These are phyloP conservation scores for Kwoniella sp. DNA, from an alignment of 768 basidiomycete species.

Conservation along the genomic window DNA sequence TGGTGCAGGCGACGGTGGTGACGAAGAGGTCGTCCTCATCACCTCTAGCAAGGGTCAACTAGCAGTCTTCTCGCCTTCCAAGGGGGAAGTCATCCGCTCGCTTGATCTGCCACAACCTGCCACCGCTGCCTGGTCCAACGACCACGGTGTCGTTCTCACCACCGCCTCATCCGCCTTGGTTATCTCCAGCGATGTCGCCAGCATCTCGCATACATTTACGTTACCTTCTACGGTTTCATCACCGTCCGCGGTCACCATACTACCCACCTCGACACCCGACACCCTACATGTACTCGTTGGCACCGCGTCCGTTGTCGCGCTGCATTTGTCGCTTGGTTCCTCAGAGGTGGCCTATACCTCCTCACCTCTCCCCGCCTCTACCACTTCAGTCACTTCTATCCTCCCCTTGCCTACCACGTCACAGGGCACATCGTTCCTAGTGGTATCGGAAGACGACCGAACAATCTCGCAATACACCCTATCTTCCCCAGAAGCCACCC, in stretches of 20 bases:
- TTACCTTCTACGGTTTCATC: constrained; percentile 21
- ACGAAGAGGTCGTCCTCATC: constrained; percentile 33
- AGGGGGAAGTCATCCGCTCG: constrained; percentile 19
- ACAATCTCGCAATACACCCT: constrained; percentile 43
- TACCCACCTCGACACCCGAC: constrained; percentile 25
- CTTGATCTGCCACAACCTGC: constrained; percentile 21
- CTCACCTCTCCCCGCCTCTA: constrained; percentile 36
- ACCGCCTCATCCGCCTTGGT: constrained; percentile 25
- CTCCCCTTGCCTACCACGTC: constrained; percentile 27
- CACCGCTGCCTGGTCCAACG: constrained; percentile 29
- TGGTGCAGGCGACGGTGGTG: constrained; percentile 11
- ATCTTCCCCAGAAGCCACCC: constrained; percentile 11
- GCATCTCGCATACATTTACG: constrained; percentile 22
- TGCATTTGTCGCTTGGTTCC: constrained; percentile 31
- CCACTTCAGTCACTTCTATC: constrained; percentile 31
- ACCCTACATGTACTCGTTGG: constrained; percentile 31
- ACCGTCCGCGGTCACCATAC: constrained; percentile 25
- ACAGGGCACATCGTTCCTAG: constrained; percentile 33
- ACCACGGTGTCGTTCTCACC: constrained; percentile 21
- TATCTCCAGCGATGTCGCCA: constrained; percentile 18
- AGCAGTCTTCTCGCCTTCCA: constrained; percentile 29
- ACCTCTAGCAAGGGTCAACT: constrained; percentile 26
- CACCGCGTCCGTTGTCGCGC: constrained; percentile 21
- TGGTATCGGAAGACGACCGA: constrained; percentile 34
- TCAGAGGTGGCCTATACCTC: constrained; percentile 26